Evolutionary conservation across 108 stramenopile species (phyloP).

Genomic region (Pseudonitzschia delicatissima): DNA sequence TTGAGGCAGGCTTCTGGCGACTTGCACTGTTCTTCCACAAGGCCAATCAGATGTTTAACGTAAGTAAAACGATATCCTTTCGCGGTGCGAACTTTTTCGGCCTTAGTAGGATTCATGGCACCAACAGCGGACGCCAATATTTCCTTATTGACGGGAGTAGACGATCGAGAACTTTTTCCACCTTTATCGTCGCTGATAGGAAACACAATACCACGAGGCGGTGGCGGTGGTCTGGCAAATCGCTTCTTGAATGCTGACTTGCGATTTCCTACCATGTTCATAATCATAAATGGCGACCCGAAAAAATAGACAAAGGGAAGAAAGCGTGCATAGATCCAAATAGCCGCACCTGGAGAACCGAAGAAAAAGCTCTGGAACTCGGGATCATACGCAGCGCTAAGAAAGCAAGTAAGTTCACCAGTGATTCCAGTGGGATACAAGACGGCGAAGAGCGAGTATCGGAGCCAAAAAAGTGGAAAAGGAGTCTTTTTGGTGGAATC

Average conservation of each 20-base stretch:
- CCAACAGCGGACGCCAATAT: constrained; percentile 86
- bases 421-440: constrained; percentile 95
- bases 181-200: constrained; percentile 74
- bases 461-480: constrained; percentile 93
- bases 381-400: constrained; percentile 57
- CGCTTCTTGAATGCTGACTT: constrained; percentile 90
- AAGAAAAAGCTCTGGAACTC: constrained; percentile 31
- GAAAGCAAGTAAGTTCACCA: constrained; percentile 85
- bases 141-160: constrained; percentile 81
- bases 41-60: constrained; percentile 78
- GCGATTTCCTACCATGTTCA: constrained; percentile 93
- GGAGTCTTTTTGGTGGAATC: constrained; percentile 88
- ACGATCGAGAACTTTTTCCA: constrained; percentile 79
- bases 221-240: constrained; percentile 82
- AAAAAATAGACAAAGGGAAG: constrained; percentile 82
- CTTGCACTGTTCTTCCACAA: constrained; percentile 84
- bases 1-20: constrained; percentile 82
- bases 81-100: constrained; percentile 52
- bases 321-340: constrained; percentile 49
- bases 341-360: constrained; percentile 32
- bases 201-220: constrained; percentile 87
- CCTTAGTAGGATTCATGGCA: constrained; percentile 68
- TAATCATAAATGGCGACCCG: constrained; percentile 89
- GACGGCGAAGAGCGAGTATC: constrained; percentile 93
- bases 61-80: constrained; percentile 90